Base-by-base conservation (phyloP, 2,329 filamentous ascomycete species). In the Aspergillus texensis region DNA sequence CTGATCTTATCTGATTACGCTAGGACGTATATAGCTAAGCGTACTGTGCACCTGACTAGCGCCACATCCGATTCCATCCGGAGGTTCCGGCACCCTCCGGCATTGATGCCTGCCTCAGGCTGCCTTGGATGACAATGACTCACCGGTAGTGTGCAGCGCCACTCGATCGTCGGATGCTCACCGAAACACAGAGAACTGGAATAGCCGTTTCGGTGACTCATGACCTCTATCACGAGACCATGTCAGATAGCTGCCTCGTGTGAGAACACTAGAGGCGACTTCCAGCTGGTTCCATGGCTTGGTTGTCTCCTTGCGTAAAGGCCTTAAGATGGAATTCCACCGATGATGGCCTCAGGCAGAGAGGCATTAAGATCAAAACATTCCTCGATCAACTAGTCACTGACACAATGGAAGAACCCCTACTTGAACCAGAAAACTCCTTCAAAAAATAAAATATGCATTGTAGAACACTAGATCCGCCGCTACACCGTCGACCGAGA, bases 1-100 rank as follows among this genome's bases (percentile, higher is more conserved):
- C 66, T 68, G 70, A 77, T 77, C 75, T 77, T 77, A 77, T 77
- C 75, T 70, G 75, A 77, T 77, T 45, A 34, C 45, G 57, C 66
- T 67, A 71, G 32, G 28, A 32, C 19, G 9, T 2, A 52, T n/a
- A 11, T 19, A 30, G 48, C 3, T 52, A 32, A 52, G 28, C 16
- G 28, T 52, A 6, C 9, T n/a, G 57, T 41, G 8, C 10, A 56
- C 19, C 21, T 3, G 46, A 63, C 36, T 62, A 62, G 62, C 6
- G 8, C 16, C 21, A 2, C 39, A n/a, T 28, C 32, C 30, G 62
- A 56, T 24, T 45, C 16, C 54, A 21, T 39, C 43, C 21, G 62
- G 48, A 21, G n/a, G 30, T 61, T 32, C 53, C 57, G 57, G 57
- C 14, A 6, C 21, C 10, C 48, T 34, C 58, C 58, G 50, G 9